phyloP scores from a whole-genome alignment of 2,329 filamentous ascomycete genomes.

The Colletotrichum orbiculare region DNA sequence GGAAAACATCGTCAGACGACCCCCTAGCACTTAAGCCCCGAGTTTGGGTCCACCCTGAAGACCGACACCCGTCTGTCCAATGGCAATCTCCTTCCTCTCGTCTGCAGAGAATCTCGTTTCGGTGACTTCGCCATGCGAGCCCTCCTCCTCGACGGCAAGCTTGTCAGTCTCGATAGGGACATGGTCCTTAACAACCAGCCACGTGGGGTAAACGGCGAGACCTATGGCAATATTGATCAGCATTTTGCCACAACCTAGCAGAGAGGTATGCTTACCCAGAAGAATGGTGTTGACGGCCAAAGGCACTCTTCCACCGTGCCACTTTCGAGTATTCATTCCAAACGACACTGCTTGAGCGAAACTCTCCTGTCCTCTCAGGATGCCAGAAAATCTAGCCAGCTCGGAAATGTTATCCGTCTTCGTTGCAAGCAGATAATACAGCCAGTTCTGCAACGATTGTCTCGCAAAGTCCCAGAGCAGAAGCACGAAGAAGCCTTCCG shows the following conservation, averaged over 20 bases:
- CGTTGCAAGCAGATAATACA: conserved; percentile 65
- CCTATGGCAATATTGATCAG: conserved; percentile 34
- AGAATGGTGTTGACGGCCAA: conserved; percentile 52
- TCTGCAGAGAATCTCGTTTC: conserved; percentile 20
- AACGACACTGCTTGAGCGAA: conserved; percentile 53
- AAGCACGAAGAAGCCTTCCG: conserved; percentile 59
- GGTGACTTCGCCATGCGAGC: conserved; percentile 7
- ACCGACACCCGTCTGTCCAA: conserved; percentile 27
- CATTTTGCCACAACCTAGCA: background rate
- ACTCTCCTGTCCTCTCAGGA: conserved; percentile 54
- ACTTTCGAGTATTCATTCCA: conserved; percentile 51
- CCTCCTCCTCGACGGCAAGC: conserved; percentile 10
- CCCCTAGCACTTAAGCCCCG: too few relatives aligned
- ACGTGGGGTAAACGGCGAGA: conserved; percentile 43
- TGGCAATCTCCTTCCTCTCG: conserved; percentile 22
- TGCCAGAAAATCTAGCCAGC: conserved; percentile 53
- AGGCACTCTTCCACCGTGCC: conserved; percentile 51
- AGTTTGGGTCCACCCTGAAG: too few relatives aligned
- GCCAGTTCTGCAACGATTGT: conserved; percentile 65
- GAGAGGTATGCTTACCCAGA: conserved; percentile 44
- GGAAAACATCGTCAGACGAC: too few relatives aligned
- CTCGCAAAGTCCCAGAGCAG: conserved; percentile 61
- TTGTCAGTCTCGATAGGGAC: conserved; percentile 41
- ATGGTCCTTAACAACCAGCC: conserved; percentile 46
- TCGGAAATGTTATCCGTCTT: conserved; percentile 68